Evolutionary conservation across 2,329 filamentous ascomycete species (phyloP), one percentile per base, ranked within the genome.

Genomic region (Tolypocladium album): DNA sequence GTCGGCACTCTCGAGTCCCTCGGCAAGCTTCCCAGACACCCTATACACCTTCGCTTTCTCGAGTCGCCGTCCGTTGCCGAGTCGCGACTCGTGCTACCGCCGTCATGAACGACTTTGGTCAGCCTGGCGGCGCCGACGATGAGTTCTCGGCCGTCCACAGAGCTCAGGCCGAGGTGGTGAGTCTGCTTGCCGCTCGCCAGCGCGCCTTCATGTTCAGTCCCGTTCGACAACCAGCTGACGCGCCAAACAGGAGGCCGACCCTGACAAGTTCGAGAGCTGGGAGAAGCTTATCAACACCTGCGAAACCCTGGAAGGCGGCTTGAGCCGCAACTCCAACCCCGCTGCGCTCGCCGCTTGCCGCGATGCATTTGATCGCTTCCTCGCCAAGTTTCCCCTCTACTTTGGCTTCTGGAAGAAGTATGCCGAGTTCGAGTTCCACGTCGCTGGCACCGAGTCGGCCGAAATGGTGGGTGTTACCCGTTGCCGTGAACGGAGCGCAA

Each of bases 331-430:
- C 76, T 97, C 94, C 50, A 97, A 90, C 71, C 92, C 94, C 0
- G 90, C 95, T 70, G 90, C 94, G 36, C 92, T 99, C 67, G 87
- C 91, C 24, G 88, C 91, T 13, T 88, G 92, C 60, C 88, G 94
- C 74, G 86, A 90, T 73, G 85, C 90, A 63, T 97, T 96, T 78
- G 92, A 99, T 73, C 86, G 89, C 56, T 95, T 99, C 71, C 87
- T 99, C 27, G 85, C 90, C 62, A 97, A 96, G 71, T 99, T 97
- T 65, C 94, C 94, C 3, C 82, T 97, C 13, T 85, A 97, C 45
- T 99, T 97, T 69, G 94, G 93, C 58, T 99, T 97, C 78, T 99
- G 94, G 94, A 97, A 97, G 79, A 97, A 97, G 74, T 99, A 97
- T 81, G 94, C 94, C 70, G 93, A 97, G 69, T 82, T 96, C 64